Evolutionary conservation across 2,329 filamentous ascomycete species (phyloP).

Genomic region (Exserohilum rostratum): DNA sequence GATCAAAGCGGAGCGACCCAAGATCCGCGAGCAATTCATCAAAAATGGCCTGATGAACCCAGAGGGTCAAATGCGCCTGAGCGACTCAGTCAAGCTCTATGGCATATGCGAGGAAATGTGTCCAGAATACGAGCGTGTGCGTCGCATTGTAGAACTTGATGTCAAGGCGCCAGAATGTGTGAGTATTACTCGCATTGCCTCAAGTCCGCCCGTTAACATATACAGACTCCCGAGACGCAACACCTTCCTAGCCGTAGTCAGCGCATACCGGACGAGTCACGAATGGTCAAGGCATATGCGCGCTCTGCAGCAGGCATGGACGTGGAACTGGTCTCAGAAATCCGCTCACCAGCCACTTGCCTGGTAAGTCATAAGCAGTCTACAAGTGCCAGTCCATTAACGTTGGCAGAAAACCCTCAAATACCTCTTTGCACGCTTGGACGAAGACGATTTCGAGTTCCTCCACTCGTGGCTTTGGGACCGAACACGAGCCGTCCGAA

Average conservation of each 20-base stretch:
- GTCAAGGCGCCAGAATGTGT: slow-evolving; percentile 64
- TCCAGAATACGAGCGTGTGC: slow-evolving; percentile 66
- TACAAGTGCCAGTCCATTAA: slow-evolving; percentile 23
- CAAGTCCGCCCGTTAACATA: background rate
- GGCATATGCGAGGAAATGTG: slow-evolving; percentile 70
- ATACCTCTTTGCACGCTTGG: slow-evolving; percentile 54
- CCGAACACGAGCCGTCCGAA: slow-evolving; percentile 67
- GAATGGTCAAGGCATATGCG: slow-evolving; percentile 69
- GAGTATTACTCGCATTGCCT: background rate
- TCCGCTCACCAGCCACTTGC: slow-evolving; percentile 61
- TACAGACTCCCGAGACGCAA: slow-evolving; percentile 40
- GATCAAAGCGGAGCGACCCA: slow-evolving; percentile 50
- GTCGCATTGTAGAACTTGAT: slow-evolving; percentile 67
- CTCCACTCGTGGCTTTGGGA: slow-evolving; percentile 71
- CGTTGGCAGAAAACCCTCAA: slow-evolving; percentile 49
- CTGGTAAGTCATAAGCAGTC: slow-evolving; percentile 35
- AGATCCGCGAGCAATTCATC: slow-evolving; percentile 49
- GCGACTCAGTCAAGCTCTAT: slow-evolving; percentile 65
- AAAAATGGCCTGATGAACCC: slow-evolving; percentile 53
- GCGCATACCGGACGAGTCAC: slow-evolving; percentile 54
- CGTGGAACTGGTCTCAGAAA: slow-evolving; percentile 67
- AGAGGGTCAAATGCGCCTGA: slow-evolving; percentile 62
- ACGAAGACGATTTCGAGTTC: slow-evolving; percentile 55
- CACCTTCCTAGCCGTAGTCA: slow-evolving; percentile 34
- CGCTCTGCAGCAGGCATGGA: slow-evolving; percentile 68